These are phyloP conservation scores for Paraphaeosphaeria sporulosa DNA, from an alignment of 2,329 filamentous ascomycete genomes.

Conservation along the genomic window DNA sequence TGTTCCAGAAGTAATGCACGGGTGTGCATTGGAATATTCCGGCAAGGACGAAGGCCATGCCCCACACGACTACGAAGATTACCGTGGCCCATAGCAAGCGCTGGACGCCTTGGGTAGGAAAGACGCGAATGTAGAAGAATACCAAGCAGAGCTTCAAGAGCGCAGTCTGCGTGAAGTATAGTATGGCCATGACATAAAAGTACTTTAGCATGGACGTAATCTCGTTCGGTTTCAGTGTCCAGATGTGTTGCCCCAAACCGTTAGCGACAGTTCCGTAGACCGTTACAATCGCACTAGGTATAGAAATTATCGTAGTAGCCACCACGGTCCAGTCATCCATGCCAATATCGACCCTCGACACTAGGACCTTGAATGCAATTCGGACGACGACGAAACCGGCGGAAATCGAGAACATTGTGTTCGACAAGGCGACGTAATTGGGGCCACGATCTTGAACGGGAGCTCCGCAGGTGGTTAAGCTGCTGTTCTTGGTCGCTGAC, in stretches of 20 bases:
- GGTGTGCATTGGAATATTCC: conserved; percentile 47
- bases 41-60: conserved; percentile 28
- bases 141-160: conserved; percentile 1
- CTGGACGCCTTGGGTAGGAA: conserved; percentile 33
- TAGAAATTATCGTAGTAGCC: conserved; percentile 28
- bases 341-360: conserved; percentile 45
- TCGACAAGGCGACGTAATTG: conserved; percentile 43
- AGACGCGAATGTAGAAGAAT: conserved; percentile 40
- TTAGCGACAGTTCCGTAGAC: conserved; percentile 26
- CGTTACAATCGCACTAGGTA: conserved; percentile 38
- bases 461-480: conserved; percentile 48
- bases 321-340: conserved; percentile 50
- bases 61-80: conserved; percentile 36
- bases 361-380: conserved; percentile 47
- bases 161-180: conserved; percentile 39
- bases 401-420: conserved; percentile 40
- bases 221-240: conserved; percentile 54
- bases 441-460: conserved; percentile 49
- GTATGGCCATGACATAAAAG: conserved; percentile 46
- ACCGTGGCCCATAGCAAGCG: conserved; percentile 36
- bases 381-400: conserved; percentile 45
- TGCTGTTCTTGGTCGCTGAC: conserved; percentile 53
- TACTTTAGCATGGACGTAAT: conserved; percentile 55
- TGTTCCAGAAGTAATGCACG: conserved; percentile 45
- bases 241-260: conserved; percentile 62